These are phyloP conservation scores for Nicotiana tomentosiformis DNA, from an alignment of 257 asterid genomes.

Conservation along the genomic window DNA sequence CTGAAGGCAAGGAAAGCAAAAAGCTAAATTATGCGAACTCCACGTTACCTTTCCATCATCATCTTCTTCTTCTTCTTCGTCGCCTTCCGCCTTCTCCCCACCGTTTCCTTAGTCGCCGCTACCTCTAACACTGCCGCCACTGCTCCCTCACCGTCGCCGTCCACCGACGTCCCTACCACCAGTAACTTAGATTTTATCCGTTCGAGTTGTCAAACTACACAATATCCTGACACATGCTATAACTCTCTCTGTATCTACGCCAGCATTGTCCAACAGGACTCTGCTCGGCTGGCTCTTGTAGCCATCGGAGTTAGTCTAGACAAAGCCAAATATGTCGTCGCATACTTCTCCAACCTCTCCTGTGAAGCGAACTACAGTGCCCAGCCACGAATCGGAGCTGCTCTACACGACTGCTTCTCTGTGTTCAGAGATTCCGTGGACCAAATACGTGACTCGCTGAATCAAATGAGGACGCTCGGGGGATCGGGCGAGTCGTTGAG, in stretches of 20 bases:
- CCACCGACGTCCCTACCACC: neutral
- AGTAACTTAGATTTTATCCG: constrained; percentile 58
- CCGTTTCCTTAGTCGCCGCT: neutral
- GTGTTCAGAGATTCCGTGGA: constrained; percentile 57
- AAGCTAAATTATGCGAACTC: constrained; percentile 17
- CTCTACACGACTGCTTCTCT: constrained; percentile 61
- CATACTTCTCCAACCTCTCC: constrained; percentile 45
- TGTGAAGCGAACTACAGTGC: constrained; percentile 14
- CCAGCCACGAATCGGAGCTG: constrained; percentile 36
- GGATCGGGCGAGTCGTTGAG: constrained; percentile 47
- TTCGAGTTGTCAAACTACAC: constrained; percentile 51
- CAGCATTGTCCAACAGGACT: constrained; percentile 39
- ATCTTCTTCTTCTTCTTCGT: constrained; percentile 21
- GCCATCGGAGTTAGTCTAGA: constrained; percentile 67
- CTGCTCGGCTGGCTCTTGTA: constrained; percentile 48
- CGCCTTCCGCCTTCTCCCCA: neutral
- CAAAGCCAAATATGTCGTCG: constrained; percentile 28
- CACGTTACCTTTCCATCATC: constrained; percentile 15
- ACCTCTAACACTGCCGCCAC: neutral
- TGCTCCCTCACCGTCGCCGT: neutral
- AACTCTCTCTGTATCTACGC: constrained; percentile 54
- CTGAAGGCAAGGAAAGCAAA: neutral
- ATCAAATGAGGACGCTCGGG: constrained; percentile 50
- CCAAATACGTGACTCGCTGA: constrained; percentile 61
- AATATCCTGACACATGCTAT: constrained; percentile 60